phyloP scores from a whole-genome alignment of 1,139 yeast species.

The Candida pseudocylindracea region DNA sequence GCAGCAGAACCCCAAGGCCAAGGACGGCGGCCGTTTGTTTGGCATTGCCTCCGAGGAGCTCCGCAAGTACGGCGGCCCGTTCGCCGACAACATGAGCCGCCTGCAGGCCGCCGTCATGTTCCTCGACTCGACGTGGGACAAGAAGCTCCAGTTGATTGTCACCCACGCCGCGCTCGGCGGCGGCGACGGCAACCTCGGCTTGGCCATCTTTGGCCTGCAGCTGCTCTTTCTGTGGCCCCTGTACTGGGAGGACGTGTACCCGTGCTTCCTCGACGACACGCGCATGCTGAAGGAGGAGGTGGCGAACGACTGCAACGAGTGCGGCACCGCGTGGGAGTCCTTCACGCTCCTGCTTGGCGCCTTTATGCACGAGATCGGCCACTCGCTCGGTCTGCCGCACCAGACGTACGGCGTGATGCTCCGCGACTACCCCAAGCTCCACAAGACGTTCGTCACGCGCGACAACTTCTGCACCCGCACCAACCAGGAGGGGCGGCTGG shows the following conservation, averaged over 20 bases:
- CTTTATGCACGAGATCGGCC: slow-evolving; percentile 90
- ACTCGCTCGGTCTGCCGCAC: slow-evolving; percentile 77
- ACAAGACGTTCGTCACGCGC: slow-evolving; percentile 60
- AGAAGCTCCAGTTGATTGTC: slow-evolving; percentile 22
- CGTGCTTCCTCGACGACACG: slow-evolving; percentile 52
- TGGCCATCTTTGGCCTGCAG: slow-evolving; percentile 90
- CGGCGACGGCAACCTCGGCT: slow-evolving; percentile 39
- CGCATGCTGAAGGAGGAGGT: slow-evolving; percentile 41
- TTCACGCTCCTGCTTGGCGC: slow-evolving; percentile 78
- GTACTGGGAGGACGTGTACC: slow-evolving; percentile 43
- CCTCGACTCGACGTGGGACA: slow-evolving; percentile 73
- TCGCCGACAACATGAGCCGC: slow-evolving; percentile 12
- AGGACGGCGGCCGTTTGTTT: slow-evolving; percentile 53
- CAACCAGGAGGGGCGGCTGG: slow-evolving; percentile 13
- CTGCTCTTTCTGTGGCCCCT: slow-evolving; percentile 83
- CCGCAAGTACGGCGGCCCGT: slow-evolving; percentile 6
- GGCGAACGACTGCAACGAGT: slow-evolving; percentile 71
- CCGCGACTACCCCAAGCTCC: slow-evolving; percentile 61
- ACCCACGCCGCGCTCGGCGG: slow-evolving; percentile 96
- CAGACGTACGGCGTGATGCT: slow-evolving; percentile 81
- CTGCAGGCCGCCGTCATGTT: slow-evolving; percentile 72
- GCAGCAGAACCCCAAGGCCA: slow-evolving; percentile 64
- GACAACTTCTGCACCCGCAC: slow-evolving; percentile 14
- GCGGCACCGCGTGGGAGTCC: slow-evolving; percentile 85
- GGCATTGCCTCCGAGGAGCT: slow-evolving; percentile 63